phyloP scores from a whole-genome alignment of 768 basidiomycete genomes.

The Tephrocybe sp. region DNA sequence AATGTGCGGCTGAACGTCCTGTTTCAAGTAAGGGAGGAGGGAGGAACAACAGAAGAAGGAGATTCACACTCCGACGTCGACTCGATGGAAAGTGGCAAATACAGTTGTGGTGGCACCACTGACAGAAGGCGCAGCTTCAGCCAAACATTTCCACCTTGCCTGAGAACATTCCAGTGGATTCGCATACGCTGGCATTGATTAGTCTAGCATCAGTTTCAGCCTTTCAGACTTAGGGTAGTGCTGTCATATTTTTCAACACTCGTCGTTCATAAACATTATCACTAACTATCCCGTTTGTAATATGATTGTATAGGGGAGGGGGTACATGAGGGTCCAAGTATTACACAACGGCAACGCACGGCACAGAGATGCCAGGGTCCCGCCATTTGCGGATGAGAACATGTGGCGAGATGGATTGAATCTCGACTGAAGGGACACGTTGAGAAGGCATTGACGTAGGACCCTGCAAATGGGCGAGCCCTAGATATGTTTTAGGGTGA shows the following conservation, averaged over 20 bases:
- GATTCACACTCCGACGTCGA: constrained; percentile 44
- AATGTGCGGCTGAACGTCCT: constrained; percentile 22
- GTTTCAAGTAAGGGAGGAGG: constrained; percentile 35
- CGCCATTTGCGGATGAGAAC: background rate
- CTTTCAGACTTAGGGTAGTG: background rate
- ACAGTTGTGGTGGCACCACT: constrained; percentile 12
- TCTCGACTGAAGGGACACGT: background rate
- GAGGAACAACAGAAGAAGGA: constrained; percentile 35
- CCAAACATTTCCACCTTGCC: constrained; percentile 11
- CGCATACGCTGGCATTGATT: background rate
- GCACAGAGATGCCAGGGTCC: background rate
- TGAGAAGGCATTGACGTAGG: background rate
- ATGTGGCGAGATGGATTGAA: background rate
- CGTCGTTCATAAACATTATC: too few species aligned
- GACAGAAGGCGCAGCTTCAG: constrained; percentile 16
- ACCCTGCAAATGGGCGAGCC: background rate
- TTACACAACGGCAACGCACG: background rate
- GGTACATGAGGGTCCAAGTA: too few species aligned
- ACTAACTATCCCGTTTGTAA: too few species aligned
- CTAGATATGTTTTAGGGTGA: background rate
- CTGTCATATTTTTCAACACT: too few species aligned
- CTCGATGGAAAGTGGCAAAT: constrained; percentile 13
- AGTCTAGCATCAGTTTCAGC: constrained; percentile 9
- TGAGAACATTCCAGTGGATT: constrained; percentile 12
- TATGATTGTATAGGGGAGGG: too few species aligned